phyloP scores from a whole-genome alignment of 2,329 filamentous ascomycete genomes.

The Sporothrix euskadiensis region DNA sequence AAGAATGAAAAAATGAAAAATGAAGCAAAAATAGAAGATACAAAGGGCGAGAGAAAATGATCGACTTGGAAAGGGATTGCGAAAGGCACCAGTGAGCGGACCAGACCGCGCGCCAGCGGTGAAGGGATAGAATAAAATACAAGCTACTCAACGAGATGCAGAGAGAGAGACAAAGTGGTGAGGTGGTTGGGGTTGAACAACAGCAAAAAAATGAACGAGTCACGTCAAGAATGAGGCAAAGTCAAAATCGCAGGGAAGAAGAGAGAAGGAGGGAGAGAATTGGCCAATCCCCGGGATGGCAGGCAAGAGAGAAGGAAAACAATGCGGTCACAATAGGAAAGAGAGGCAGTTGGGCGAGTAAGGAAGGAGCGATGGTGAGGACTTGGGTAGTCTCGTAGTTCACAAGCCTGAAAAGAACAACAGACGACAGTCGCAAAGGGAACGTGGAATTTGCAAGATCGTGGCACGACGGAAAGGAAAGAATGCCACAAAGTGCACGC shows the following conservation, averaged over 20 bases:
- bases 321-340: slow-evolving; percentile 6
- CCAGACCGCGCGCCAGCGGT: not conserved
- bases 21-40: not conserved
- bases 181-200: slow-evolving; percentile 1
- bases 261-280: not conserved
- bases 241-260: not conserved
- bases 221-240: not conserved
- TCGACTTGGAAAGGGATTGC: slow-evolving; percentile 2
- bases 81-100: not conserved
- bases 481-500: slow-evolving; percentile 13
- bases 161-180: not conserved
- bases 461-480: slow-evolving; percentile 17
- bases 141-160: not conserved
- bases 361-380: slow-evolving; percentile 22
- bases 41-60: not conserved
- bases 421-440: no score
- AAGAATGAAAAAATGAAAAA: not conserved
- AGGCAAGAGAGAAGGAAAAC: not conserved
- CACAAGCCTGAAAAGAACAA: not conserved
- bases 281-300: not conserved
- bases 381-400: no score
- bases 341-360: not conserved
- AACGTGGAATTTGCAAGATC: slow-evolving; percentile 4
- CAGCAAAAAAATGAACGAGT: not conserved
- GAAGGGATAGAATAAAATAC: slow-evolving; percentile 15